Evolutionary conservation across 2,329 filamentous ascomycete species (phyloP), one percentile per base, ranked within the genome.

Genomic region (Hypoxylon sp.): DNA sequence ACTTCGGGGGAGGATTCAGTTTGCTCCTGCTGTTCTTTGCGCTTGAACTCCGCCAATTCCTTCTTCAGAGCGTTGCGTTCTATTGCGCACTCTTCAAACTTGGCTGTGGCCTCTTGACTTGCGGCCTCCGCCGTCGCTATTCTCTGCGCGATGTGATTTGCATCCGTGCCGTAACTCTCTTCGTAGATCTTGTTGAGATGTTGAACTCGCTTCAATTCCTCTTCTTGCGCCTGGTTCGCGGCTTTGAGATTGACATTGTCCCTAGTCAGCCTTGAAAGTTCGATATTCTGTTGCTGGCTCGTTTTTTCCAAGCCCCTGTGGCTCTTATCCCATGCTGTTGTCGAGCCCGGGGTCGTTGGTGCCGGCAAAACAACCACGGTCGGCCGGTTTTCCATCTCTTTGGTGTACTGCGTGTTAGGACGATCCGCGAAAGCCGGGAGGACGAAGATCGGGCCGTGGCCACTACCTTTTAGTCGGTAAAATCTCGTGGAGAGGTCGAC

Each of bases 401-500:
- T 75, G 1, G 84, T 86, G 28, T 80, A 74, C 61, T 75, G 72
- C 5, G 80, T 78, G 18, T 75, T 79, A 0, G 85, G 82, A 57
- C 86, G 84, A 20, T 79, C 74, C 11, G 79, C 77, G 61, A 81
- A 80, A 2, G 81, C 85, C 0, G 85, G 85, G 26, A 86, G 76
- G 6, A 88, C 75, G 70, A 87, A 87, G 61, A 88, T 76, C 49
- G 85, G 83, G 2, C 80, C 78, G 33, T 76, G 74, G 0, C 81
- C 80, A 12, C 78, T 78, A 16, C 79, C 79, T 22, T 81, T 80
- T 22, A 87, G 70, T 16, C 86, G 83, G 72, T 84, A 85, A 73
- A 82, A 87, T 2, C 86, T 78, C 22, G 85, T 85, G 30, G 68
- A 72, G 9, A 87, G 64, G 69, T 87, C 82, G 16, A 87, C 73